Percentiles rank a stretch among this genome's conserved stretches.
Evolutionary conservation across 331 rosid genomes (phyloP).

Genomic region (Prunus yedoensis): DNA sequence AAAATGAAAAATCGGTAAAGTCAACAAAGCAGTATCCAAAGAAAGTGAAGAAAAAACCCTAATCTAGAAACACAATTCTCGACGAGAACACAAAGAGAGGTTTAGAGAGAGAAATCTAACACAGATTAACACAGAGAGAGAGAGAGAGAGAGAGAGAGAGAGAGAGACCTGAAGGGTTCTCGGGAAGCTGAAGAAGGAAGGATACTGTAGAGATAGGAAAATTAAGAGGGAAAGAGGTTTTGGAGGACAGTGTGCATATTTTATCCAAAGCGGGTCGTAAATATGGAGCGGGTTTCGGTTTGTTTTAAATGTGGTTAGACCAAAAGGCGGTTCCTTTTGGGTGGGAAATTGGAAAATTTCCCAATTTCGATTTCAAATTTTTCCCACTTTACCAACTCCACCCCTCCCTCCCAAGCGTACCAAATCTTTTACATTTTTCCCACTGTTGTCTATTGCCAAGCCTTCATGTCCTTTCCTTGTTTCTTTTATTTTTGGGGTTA

Average conservation of each 20-base stretch:
- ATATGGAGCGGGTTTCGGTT: neutral
- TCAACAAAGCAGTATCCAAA: neutral
- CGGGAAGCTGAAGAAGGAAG: neutral
- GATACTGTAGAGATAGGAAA: neutral
- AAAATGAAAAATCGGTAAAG: neutral
- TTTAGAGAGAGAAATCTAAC: neutral
- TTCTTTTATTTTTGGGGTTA: too few relatives aligned
- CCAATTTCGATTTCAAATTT: slow-evolving; percentile 24
- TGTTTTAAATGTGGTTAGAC: slow-evolving; percentile 9
- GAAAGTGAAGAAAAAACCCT: neutral
- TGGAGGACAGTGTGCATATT: neutral
- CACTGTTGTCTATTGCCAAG: neutral
- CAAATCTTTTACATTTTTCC: slow-evolving; percentile 21
- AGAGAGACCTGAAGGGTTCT: neutral
- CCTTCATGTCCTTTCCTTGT: too few relatives aligned
- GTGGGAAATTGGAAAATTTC: slow-evolving; percentile 36
- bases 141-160: too few relatives aligned
- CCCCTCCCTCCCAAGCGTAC: neutral
- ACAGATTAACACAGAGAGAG: neutral
- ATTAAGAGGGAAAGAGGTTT: neutral
- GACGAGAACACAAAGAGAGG: neutral
- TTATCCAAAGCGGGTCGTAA: neutral
- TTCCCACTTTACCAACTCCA: neutral
- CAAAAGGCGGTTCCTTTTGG: slow-evolving; percentile 36
- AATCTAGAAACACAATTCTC: neutral